phyloP scores from a whole-genome alignment of 768 basidiomycete genomes.

The Royoungia palumana region DNA sequence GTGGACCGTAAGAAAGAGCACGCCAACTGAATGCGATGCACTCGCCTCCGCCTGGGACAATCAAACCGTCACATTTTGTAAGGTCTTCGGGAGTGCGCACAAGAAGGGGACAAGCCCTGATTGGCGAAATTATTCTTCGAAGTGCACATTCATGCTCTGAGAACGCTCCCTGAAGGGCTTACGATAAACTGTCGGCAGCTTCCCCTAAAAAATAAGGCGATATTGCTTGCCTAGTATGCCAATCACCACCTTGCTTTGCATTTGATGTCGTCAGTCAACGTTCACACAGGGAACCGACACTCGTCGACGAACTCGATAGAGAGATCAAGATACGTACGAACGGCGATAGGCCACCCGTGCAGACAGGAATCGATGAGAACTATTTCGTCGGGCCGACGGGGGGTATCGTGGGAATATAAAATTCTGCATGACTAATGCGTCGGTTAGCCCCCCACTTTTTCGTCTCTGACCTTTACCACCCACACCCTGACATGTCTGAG shows the following conservation, averaged over 20 bases:
- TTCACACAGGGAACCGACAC: background rate
- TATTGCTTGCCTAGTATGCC: slow-evolving; percentile 50
- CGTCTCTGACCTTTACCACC: slow-evolving; percentile 37
- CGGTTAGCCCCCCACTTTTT: slow-evolving; percentile 16
- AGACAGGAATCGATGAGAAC: background rate
- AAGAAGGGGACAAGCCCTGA: slow-evolving; percentile 46
- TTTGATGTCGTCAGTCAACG: background rate
- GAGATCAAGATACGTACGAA: slow-evolving; percentile 1
- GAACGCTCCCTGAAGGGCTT: slow-evolving; percentile 93
- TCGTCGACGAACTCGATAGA: background rate
- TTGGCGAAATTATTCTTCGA: slow-evolving; percentile 49
- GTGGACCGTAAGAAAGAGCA: background rate
- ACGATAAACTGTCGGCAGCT: background rate
- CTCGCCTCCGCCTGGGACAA: slow-evolving; percentile 90
- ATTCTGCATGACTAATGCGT: slow-evolving; percentile 25
- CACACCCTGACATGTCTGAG: slow-evolving; percentile 57
- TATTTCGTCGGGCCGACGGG: slow-evolving; percentile 16
- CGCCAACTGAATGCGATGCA: background rate
- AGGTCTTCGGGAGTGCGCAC: slow-evolving; percentile 81
- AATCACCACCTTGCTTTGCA: slow-evolving; percentile 30
- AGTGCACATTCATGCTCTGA: slow-evolving; percentile 77
- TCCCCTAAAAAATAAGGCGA: background rate
- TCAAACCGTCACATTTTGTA: slow-evolving; percentile 70
- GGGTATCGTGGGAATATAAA: slow-evolving; percentile 21
- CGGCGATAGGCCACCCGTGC: too few relatives aligned